Base-by-base conservation (phyloP, 768 basidiomycete genomes). In the Krasilnikovozyma curviuscula region DNA sequence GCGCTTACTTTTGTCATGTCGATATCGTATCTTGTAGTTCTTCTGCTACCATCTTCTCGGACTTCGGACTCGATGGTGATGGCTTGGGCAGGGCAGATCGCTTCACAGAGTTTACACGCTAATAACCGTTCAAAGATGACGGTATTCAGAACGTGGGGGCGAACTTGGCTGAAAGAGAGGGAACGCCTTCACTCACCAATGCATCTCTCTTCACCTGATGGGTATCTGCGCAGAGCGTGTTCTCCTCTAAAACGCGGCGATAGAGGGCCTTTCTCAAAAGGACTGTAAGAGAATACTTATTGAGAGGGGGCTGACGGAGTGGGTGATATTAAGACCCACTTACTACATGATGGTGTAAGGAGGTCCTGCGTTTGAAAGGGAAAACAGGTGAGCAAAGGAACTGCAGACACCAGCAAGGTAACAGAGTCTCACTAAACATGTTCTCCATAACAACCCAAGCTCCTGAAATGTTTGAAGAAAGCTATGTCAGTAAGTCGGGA, bases 81-180 rank as follows among this genome's bases (percentile, higher is more conserved):
- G 25, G 93, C 93, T 64, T 95, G 93, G 24, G 93, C 93, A 29
- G 93, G 93, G 64, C 93, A 98, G 59, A 98, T 98, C 32, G 93
- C 91, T 66, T 97, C 93, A 61, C 93, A 98, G 19, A 98, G 76
- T 67, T 97, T 97, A 70, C 93, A 98, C 25, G 93, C 91, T 95
- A 57, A n/a, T n/a, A n/a, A n/a, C n/a, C n/a, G n/a, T n/a, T n/a
- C n/a, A n/a, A 38, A 8, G 8, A 3, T 25, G 23, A 18, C 28
- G 32, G n/a, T 5, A 19, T 24, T 34, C 18, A 34, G 18, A 5
- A 21, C 32, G 40, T 38, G 12, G 21, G 16, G 23, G 30, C 3
- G 21, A 8, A 7, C 6, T 28, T 13, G 14, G 5, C 1, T 14
- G 4, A 37, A 14, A 2, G n/a, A 38, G 37, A 10, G 25, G 3